A percentile compares a stretch with the other conserved stretches of the same genome.
phyloP scores from a whole-genome alignment of 352 stramenopile species.

The Globisporangium cystogenes region DNA sequence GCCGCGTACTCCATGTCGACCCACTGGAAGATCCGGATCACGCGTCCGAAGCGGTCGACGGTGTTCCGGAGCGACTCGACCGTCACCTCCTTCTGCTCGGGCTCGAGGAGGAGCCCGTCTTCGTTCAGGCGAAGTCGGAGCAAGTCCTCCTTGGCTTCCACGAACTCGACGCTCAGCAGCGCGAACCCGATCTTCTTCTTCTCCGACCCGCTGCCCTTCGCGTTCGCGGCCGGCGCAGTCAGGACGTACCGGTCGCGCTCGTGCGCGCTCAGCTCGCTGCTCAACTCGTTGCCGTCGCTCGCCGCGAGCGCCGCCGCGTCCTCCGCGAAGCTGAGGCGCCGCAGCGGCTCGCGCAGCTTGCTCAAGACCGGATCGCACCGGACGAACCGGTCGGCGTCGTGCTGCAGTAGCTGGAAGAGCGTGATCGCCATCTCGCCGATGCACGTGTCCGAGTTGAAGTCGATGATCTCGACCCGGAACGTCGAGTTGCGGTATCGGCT shows the following conservation, averaged over 20 bases:
- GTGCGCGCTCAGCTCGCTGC: constrained; percentile 20
- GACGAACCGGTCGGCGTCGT: constrained; percentile 61
- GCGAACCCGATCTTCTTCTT: constrained; percentile 52
- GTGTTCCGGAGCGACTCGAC: constrained; percentile 73
- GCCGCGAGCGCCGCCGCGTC: constrained; percentile 14
- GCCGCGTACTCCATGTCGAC: constrained; percentile 70
- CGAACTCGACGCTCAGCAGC: constrained; percentile 57
- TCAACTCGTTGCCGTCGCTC: background rate
- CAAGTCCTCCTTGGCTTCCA: constrained; percentile 68
- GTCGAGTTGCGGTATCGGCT: constrained; percentile 45
- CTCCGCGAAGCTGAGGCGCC: constrained; percentile 40
- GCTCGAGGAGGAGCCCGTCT: constrained; percentile 41
- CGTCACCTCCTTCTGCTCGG: constrained; percentile 75
- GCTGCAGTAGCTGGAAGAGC: constrained; percentile 78
- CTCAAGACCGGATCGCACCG: constrained; percentile 37
- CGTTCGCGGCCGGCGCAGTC: constrained; percentile 14
- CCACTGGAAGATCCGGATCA: constrained; percentile 65
- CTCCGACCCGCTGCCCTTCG: constrained; percentile 21
- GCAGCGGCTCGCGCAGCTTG: constrained; percentile 38
- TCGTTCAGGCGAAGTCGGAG: constrained; percentile 52
- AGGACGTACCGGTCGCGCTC: constrained; percentile 51
- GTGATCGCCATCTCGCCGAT: constrained; percentile 65
- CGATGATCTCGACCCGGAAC: constrained; percentile 74
- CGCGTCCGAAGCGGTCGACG: constrained; percentile 65
- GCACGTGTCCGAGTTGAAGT: constrained; percentile 75